Evolutionary conservation across 768 basidiomycete genomes (phyloP), one percentile per base, ranked within the genome.

Genomic region (Mycena amicta): DNA sequence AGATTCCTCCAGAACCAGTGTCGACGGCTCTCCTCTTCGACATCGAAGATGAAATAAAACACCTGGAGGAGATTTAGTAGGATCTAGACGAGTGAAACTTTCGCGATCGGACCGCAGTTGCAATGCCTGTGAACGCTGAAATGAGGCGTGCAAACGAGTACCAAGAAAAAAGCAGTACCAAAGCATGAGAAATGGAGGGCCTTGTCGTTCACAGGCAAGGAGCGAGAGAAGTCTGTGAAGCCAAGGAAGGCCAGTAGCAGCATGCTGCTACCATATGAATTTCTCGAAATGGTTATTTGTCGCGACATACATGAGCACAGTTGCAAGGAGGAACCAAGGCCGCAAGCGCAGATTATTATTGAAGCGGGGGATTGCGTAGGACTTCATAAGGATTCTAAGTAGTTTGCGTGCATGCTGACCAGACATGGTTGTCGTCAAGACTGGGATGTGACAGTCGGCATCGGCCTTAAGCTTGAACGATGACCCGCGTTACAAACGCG

Each of bases 1-100:
- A 85, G 80, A 68, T 88, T 81, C 27, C 92, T 82, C 92, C 92
- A 94, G 64, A 92, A 88, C 92, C 93, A 94, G 71, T 93, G 82
- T 61, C 92, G 80, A 58, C 92, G 77, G 5, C 87, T 69, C 92
- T 94, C 52, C 92, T 94, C 92, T 58, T 94, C 92, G 8, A 92
- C 86, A 66, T 94, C 92, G 30, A 92, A 81, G 47, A 93, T 90
- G 67, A 93, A 93, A 72, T 92, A 94, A 71, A 93, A 93, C 5
- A 93, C 83, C 3, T 61, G 20, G 5, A 12, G 18, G 11, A 47
- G 26, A 47, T 47, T 28, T 20, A n/a, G n/a, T n/a, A n/a, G n/a
- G n/a, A n/a, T n/a, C n/a, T n/a, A n/a, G n/a, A n/a, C n/a, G n/a
- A n/a, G n/a, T n/a, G n/a, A n/a, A n/a, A n/a, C n/a, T n/a, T n/a